Base-by-base conservation (phyloP, 768 basidiomycete genomes). In the Hydnomerulius pinastri region DNA sequence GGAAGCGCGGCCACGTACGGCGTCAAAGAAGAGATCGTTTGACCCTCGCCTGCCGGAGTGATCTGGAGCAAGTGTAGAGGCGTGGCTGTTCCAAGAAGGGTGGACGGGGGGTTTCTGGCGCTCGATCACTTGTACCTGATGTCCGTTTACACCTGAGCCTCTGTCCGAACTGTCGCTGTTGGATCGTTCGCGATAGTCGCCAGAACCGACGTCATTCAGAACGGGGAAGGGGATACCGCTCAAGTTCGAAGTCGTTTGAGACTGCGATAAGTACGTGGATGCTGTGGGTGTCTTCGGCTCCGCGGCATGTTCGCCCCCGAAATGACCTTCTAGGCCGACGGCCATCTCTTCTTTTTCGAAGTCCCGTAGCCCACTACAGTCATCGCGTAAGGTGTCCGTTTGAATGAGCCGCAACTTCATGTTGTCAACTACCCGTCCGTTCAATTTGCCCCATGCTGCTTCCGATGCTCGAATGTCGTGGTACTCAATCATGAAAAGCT, bases 401-500 rank as follows among this genome's bases (percentile, higher is more conserved):
- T 70, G 71, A 46, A 71, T 70, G 42, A 80, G 70, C 12, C 64
- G 68, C 23, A 88, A 67, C 43, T 72, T 76, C 70, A 79, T 76
- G 29, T 80, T 83, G 45, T 80, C 79, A 29, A 81, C 62, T 38
- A 70, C 64, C 30, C 74, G 73, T 2, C 74, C 74, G 40, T 86
- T 61, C 17, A 92, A 68, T 38, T 70, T 71, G 39, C 68, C 64
- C 57, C 71, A 77, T 12, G 88, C 87, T 10, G 63, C 58, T 32
- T 73, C 68, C 6, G 86, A 82, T 32, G 77, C 76, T 21, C 86
- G 76, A 23, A 80, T 73, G 59, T 91, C 87, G 60, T 77, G 86
- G 62, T 80, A 92, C 55, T 90, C 87, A 44, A 84, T 78, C 33
- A 68, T 69, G 65, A 82, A 89, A 24, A 76, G 66, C 66, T 76